Evolutionary conservation across 2,329 filamentous ascomycete genomes (phyloP), one percentile per base, ranked within the genome.

Genomic region (Rhynchosporium agropyri): DNA sequence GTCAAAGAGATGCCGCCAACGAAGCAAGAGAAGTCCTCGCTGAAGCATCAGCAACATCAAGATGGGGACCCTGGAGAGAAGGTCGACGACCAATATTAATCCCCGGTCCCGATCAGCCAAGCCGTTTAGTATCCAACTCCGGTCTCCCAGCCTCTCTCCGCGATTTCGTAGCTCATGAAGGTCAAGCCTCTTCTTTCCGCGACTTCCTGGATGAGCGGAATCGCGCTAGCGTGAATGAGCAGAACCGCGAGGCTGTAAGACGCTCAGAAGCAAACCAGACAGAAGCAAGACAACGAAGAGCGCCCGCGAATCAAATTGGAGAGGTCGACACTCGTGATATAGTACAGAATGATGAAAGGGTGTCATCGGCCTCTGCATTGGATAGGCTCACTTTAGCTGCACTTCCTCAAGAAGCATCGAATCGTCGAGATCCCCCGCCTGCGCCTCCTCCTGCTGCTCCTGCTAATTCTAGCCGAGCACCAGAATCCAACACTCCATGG

Each of bases 391-490:
- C 65, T 3, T 51, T 72, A 4, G 67, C 20, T 20, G 20, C 20
- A 20, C 20, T 20, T 20, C 20, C 20, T 20, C 20, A 20, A 20
- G 20, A 20, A 20, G 20, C 69, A 26, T 42, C 67, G 62, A 66
- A 61, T 60, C 71, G 77, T 72, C 76, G 8, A 74, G 76, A 33
- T 66, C 80, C 46, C 79, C 79, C 66, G 60, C 33, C 33, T 36
- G 1, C 33, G 33, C 33, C 2, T 6, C 33, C 33, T 65, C 80
- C 46, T 79, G 79, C 66, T 60, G 63, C 15, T 67, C 72, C 68
- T 64, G 72, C 64, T 8, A 26, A 46, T 29, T 7, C 26, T 33
- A 46, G 46, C 45, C 33, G 56, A 36, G 45, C 56, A 9, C 56
- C 56, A 15, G 43, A 58, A 42, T 66, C 70, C 62, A 73, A 72